A percentile compares a stretch with the other conserved stretches of the same genome.
Conservation (phyloP, 1,284 basidiomycete species). For the Cystobasidium slooffiae region DNA sequence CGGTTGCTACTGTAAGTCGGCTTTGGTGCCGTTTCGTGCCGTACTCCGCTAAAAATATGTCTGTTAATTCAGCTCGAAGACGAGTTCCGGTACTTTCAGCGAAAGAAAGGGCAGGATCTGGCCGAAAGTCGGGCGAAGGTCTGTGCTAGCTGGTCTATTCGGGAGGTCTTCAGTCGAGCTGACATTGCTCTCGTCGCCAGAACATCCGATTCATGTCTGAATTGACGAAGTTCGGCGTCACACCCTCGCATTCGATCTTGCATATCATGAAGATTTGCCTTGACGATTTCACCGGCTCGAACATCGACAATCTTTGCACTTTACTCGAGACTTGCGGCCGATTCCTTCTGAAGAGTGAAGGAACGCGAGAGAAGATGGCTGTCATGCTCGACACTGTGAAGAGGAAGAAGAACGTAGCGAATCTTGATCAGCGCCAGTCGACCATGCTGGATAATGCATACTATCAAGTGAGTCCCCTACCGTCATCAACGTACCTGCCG, state of each 20-base stretch:
- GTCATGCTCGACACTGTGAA: slow-evolving; percentile 92
- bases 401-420: slow-evolving; percentile 82
- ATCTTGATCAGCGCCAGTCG: slow-evolving; percentile 86
- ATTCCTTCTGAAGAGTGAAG: slow-evolving; percentile 84
- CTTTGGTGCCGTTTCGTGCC: too few relatives aligned
- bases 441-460: slow-evolving; percentile 96
- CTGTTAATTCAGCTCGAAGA: slow-evolving; percentile 75
- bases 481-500: slow-evolving; percentile 34
- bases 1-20: slow-evolving; percentile 72
- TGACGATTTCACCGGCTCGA: slow-evolving; percentile 89
- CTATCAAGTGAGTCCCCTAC: slow-evolving; percentile 72
- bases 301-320: slow-evolving; percentile 90
- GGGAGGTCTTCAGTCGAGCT: not conserved
- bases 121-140: slow-evolving; percentile 83
- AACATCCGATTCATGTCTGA: slow-evolving; percentile 88
- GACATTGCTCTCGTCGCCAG: slow-evolving; percentile 59
- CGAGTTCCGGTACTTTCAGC: slow-evolving; percentile 93
- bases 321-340: slow-evolving; percentile 92
- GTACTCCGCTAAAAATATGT: not conserved
- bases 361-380: slow-evolving; percentile 80
- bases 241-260: slow-evolving; percentile 86
- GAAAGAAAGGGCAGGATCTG: slow-evolving; percentile 89
- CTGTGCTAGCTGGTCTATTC: slow-evolving; percentile 41
- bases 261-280: slow-evolving; percentile 96
- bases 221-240: slow-evolving; percentile 93